phyloP scores from a whole-genome alignment of 169 alveolate species.

The Eimeria nieschulzi region DNA sequence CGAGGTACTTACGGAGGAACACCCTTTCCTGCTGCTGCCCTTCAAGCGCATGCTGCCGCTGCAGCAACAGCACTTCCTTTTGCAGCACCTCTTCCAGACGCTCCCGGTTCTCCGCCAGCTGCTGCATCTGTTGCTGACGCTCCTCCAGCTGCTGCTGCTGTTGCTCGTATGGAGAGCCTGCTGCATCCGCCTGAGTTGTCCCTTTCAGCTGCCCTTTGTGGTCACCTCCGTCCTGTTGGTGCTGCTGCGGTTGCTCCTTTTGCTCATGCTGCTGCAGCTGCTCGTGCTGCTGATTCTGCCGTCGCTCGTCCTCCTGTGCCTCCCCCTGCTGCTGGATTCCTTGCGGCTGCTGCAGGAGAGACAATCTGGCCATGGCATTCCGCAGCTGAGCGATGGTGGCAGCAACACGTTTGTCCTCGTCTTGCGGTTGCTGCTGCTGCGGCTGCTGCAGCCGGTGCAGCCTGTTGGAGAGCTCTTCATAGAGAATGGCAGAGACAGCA shows the following conservation, averaged over 20 bases:
- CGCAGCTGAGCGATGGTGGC: conserved; percentile 7
- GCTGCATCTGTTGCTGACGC: conserved; percentile 4
- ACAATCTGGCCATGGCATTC: conserved; percentile 21
- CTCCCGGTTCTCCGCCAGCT: background rate
- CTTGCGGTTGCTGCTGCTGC: conserved; percentile 37
- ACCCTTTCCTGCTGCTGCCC: background rate
- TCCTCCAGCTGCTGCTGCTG: background rate
- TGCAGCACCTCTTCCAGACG: background rate
- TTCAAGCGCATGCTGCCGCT: background rate
- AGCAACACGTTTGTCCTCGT: background rate
- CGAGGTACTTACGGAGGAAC: background rate
- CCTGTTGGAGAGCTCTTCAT: conserved; percentile 12
- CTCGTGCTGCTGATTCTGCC: background rate
- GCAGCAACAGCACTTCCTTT: background rate
- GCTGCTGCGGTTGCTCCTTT: conserved; percentile 32
- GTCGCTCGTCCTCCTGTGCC: background rate
- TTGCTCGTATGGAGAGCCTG: background rate
- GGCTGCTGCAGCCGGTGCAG: conserved; percentile 35
- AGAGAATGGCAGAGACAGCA: background rate
- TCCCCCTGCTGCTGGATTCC: background rate
- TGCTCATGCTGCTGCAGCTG: background rate
- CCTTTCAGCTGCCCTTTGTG: background rate
- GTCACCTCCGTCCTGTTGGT: background rate
- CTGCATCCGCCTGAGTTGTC: background rate
- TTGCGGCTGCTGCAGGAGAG: conserved; percentile 28